Evolutionary conservation across 1,284 basidiomycete genomes (phyloP), one percentile per base, ranked within the genome.

Genomic region (Hymenochaete sp.): DNA sequence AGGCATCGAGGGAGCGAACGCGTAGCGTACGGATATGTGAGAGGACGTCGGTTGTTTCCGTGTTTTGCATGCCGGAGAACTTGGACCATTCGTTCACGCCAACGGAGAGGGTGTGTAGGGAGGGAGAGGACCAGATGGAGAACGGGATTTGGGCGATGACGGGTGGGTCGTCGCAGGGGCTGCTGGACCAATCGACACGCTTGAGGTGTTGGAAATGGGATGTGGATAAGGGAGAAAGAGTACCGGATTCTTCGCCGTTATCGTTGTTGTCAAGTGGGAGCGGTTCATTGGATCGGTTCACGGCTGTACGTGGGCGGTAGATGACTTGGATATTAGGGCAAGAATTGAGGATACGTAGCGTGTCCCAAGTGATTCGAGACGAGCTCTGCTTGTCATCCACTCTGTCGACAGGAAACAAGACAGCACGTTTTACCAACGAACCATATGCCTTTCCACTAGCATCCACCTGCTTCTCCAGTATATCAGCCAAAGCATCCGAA

Each of bases 391-490:
- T n/a, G n/a, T n/a, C n/a, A n/a, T n/a, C n/a, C n/a, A n/a, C n/a
- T n/a, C n/a, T n/a, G n/a, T n/a, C n/a, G n/a, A 44, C 11, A 38
- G 43, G 43, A 21, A 44, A 37, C 14, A 44, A 37, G n/a, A 44
- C 21, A 3, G 43, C 43, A 9, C 43, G 19, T 18, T 44, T 44
- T 18, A n/a, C n/a, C n/a, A n/a, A n/a, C 9, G 31, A 35, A 22
- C 43, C 43, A n/a, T n/a, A n/a, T 35, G 5, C 32, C 32, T 35
- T 35, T n/a, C 14, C 5, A 16, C 6, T n/a, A 16, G 13, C 32
- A 8, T 35, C 32, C 4, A 24, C 22, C 19, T 9, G 10, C 21
- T 25, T 22, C 22, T 35, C 25, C 14, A 11, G 21, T 33, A 18
- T 25, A n/a, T 2, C 32, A 24, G 8, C 22, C 29, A 10, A 21